Base-by-base conservation (phyloP, 805 yeast species). In the Yamadazyma philogaea region DNA sequence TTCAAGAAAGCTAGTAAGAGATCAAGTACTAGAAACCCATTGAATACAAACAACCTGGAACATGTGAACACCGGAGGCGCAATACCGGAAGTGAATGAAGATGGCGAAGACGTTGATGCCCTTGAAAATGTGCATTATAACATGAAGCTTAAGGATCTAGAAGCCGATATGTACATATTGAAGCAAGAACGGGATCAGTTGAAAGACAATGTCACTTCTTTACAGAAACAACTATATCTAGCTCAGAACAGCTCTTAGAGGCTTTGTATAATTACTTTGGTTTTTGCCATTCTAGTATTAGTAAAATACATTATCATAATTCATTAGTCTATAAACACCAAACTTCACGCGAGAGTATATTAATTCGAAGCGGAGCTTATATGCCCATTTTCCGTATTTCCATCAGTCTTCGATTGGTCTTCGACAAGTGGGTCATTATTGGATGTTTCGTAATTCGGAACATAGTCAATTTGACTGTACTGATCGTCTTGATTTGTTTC, bases 121-220 rank as follows among this genome's bases (percentile, higher is more conserved):
- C 60, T 70, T 30, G 60, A 53, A 20, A 64, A 54, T 39, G 76
- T 85, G 35, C 88, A 84, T 49, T 85, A 76, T 55, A 84, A 81
- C 48, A 73, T 87, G 68, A 85, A 82, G 62, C 75, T 88, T 34
- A 81, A 85, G 53, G 96, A 88, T 53, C 66, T 88, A 52, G 86
- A 87, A 55, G 96, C 96, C 3, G 95, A 87, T 58, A 68, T 88
- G 50, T 84, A 77, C 54, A 84, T 88, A 43, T 75, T 84, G 50
- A 81, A 81, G 54, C 91, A 87, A 63, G 96, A 88, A 63, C 75
- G 95, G 50, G 93, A 88, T 56, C 84, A 82, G 52, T 68, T 86
- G 59, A 82, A 79, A 55, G 84, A 79, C 17, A 81, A 74, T 45
- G 77, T 81, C 12, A 57, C 78, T 24, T 53, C 68, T 0, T 64